Evolutionary conservation across 331 rosid genomes (phyloP), one percentile per base, ranked within the genome.

Genomic region (Quercus phellos): DNA sequence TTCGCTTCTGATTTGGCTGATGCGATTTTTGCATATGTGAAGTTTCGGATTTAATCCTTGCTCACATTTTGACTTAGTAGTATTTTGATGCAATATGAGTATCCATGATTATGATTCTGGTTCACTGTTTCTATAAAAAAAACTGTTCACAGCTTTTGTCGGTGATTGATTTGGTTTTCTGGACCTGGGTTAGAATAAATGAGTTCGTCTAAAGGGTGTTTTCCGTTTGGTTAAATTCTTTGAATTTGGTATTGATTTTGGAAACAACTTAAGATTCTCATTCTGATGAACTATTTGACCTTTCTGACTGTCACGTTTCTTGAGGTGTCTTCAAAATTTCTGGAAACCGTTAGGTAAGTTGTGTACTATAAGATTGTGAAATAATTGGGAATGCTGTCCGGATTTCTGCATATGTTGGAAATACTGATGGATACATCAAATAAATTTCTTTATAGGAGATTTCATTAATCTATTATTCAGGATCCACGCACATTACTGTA

Each of bases 231-330:
- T 72, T 73, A 24, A 21, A 34, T 74, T 70, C 16, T 4, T 18
- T 6, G 14, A n/a, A 50, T 77, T 64, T 61, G 63, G 46, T 19
- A 16, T 76, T 7, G 53, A 19, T 60, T 3, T 53, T 27, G 76
- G 46, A 22, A 38, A 24, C 74, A 16, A 19, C 10, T 68, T 80
- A 68, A 74, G 85, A 77, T 80, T 84, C 60, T 72, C 76, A 63
- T 79, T 61, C 4, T 12, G 84, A 43, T 69, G 26, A 5, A 18
- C 1, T 14, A 54, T 78, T 68, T 75, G 76, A 82, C 76, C 76
- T 35, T 51, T 64, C 35, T 73, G 19, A 24, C 73, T 50, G 66
- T 50, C 50, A 4, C 27, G 59, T 58, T 14, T 19, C 26, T 43
- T 16, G 43, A 22, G 19, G 74, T 64, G 60, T 78, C 77, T 72